phyloP scores from a whole-genome alignment of 139 green algal genomes.

The Dunaliella primolecta region DNA sequence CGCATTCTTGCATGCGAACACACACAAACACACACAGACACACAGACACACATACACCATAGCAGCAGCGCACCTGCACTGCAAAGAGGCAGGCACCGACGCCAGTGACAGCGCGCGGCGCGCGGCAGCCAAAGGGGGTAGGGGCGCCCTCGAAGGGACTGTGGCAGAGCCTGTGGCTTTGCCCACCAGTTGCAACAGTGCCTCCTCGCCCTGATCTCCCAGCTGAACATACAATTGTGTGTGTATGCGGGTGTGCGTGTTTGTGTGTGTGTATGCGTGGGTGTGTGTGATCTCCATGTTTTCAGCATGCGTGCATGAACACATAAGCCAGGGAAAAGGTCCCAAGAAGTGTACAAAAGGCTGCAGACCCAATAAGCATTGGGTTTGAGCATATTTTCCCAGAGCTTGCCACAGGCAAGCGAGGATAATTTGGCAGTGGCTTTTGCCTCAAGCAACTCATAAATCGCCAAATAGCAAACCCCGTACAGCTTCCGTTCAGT shows the following conservation, averaged over 20 bases:
- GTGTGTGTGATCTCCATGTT: too few species aligned
- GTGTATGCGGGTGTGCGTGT: neutral
- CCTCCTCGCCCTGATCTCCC: neutral
- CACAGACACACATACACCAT: neutral
- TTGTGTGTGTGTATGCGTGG: neutral
- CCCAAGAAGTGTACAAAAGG: too few species aligned
- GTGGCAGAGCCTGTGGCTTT: slow-evolving; percentile 16
- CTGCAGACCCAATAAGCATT: too few species aligned
- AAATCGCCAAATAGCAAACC: too few species aligned
- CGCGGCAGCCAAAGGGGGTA: slow-evolving; percentile 9
- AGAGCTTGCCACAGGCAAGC: too few species aligned
- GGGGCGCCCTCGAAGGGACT: slow-evolving; percentile 24
- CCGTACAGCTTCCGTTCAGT: too few species aligned
- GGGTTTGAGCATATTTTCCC: too few species aligned
- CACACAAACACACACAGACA: neutral
- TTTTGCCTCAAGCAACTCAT: neutral
- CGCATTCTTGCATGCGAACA: neutral
- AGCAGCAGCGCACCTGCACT: neutral
- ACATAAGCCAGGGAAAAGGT: too few species aligned
- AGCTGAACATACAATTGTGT: neutral
- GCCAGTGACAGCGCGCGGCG: slow-evolving; percentile 25
- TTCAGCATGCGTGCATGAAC: too few species aligned
- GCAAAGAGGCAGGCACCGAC: slow-evolving; percentile 13
- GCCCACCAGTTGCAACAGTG: slow-evolving; percentile 10
- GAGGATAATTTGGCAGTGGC: neutral